Percentiles rank a stretch among this genome's conserved stretches.
Evolutionary conservation across 1,284 basidiomycete genomes (phyloP).

Genomic region (Apiotrichum veenhuisii): DNA sequence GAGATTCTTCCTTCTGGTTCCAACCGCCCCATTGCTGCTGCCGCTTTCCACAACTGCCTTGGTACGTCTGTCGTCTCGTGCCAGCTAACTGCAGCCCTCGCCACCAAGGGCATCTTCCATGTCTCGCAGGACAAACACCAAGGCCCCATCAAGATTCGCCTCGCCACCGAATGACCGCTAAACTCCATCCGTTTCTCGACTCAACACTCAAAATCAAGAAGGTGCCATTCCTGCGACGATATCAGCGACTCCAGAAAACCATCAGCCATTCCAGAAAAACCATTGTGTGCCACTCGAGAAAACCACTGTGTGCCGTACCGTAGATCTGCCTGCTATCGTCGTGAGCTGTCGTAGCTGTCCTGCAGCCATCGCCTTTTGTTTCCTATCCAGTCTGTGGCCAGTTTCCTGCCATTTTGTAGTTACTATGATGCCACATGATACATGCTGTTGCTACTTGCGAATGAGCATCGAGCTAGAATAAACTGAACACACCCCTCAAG

Average conservation of each 20-base stretch:
- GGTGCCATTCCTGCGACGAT: too few relatives aligned
- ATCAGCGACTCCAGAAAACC: too few relatives aligned
- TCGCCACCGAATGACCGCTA: constrained; percentile 4
- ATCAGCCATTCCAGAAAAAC: too few relatives aligned
- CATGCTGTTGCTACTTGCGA: not conserved
- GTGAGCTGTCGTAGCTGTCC: too few relatives aligned
- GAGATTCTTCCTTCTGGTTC: constrained; percentile 20
- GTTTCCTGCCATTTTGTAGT: not conserved
- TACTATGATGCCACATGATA: constrained; percentile 1
- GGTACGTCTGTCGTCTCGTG: constrained; percentile 32
- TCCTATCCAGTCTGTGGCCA: not conserved
- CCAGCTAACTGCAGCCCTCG: constrained; percentile 26
- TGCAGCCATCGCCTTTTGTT: too few relatives aligned
- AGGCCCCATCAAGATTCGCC: constrained; percentile 25
- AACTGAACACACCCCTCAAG: not conserved
- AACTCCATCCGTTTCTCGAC: not conserved
- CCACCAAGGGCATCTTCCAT: constrained; percentile 34
- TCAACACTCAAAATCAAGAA: not conserved
- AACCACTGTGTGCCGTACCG: too few relatives aligned
- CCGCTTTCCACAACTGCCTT: constrained; percentile 42
- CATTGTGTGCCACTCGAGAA: too few relatives aligned
- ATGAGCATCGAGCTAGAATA: not conserved
- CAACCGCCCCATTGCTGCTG: constrained; percentile 28
- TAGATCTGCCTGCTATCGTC: too few relatives aligned
- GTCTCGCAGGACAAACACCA: constrained; percentile 25